These are phyloP conservation scores for Pseudocercospora eumusae DNA, from an alignment of 2,329 filamentous ascomycete species.

Conservation along the genomic window DNA sequence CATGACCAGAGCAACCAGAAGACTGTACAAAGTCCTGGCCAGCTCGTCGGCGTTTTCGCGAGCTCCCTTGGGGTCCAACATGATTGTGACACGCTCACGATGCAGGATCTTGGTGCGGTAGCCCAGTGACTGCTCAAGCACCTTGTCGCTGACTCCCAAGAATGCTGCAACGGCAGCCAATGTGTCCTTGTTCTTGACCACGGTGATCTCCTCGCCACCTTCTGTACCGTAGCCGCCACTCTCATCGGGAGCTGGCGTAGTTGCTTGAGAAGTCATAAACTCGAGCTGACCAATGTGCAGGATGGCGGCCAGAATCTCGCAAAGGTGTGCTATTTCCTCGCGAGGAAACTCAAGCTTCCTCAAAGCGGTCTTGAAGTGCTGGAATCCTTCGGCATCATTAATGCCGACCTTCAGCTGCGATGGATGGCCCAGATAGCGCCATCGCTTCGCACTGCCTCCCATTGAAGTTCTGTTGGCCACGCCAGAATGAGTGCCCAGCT, in stretches of 20 bases:
- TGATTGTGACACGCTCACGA: conserved; percentile 95
- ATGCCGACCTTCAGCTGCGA: conserved; percentile 97
- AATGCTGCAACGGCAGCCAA: conserved; percentile 89
- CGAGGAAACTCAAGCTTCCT: conserved; percentile 92
- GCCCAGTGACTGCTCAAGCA: conserved; percentile 83
- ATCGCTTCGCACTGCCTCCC: conserved; percentile 69
- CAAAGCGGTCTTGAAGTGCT: conserved; percentile 94
- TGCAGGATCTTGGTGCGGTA: conserved; percentile 98
- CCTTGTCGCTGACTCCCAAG: conserved; percentile 76
- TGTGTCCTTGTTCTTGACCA: conserved; percentile 91
- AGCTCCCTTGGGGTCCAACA: conserved; percentile 90
- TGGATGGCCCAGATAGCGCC: conserved; percentile 94
- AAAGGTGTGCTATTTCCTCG: conserved; percentile 93
- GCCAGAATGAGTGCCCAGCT: conserved; percentile 49
- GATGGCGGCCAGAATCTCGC: conserved; percentile 88
- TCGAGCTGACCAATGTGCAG: conserved; percentile 98
- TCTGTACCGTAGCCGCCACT: conserved; percentile 97
- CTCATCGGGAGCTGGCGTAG: conserved; percentile 78
- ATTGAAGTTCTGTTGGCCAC: conserved; percentile 57
- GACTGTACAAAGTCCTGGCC: conserved; percentile 86
- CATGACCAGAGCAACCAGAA: conserved; percentile 90
- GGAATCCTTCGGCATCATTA: conserved; percentile 92
- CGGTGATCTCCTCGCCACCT: conserved; percentile 79
- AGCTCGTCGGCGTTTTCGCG: conserved; percentile 91
- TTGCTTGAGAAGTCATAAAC: conserved; percentile 79